A percentile compares a stretch with the other conserved stretches of the same genome.
Conservation (phyloP, 306 rosid species). For the Rosa lucieae region DNA sequence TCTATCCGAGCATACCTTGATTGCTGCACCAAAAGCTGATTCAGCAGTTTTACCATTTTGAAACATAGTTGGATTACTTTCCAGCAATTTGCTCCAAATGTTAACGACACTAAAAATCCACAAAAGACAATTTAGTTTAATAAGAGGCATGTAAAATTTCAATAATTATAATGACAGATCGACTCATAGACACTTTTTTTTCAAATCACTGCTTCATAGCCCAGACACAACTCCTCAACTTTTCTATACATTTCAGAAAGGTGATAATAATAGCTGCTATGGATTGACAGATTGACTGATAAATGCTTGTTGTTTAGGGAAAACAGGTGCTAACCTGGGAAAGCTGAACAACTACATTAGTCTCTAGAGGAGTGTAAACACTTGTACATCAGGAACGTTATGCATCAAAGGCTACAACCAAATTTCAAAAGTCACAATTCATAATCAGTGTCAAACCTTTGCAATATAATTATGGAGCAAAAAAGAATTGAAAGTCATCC, state of each 20-base stretch:
- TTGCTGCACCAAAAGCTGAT: constrained; percentile 96
- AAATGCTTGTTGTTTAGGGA: constrained; percentile 5
- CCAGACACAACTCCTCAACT: background rate
- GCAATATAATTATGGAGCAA: background rate
- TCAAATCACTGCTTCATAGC: constrained; percentile 12
- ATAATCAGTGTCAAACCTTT: constrained; percentile 15
- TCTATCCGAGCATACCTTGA: constrained; percentile 55
- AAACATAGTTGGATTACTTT: constrained; percentile 88
- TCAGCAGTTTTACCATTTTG: constrained; percentile 82
- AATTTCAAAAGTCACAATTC: constrained; percentile 25
- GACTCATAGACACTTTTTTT: constrained; percentile 16
- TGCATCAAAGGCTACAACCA: constrained; percentile 90
- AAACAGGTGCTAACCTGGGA: constrained; percentile 65
- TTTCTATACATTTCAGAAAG: constrained; percentile 10
- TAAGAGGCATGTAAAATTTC: constrained; percentile 2
- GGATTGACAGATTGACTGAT: constrained; percentile 1
- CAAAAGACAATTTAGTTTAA: constrained; percentile 24
- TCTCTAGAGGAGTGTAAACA: constrained; percentile 91
- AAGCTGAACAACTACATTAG: constrained; percentile 85
- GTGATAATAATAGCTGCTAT: constrained; percentile 13
- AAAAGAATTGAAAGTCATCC: constrained; percentile 2
- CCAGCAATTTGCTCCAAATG: constrained; percentile 82
- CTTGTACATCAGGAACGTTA: constrained; percentile 95
- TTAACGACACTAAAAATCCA: constrained; percentile 72
- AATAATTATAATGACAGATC: constrained; percentile 4